Evolutionary conservation across 257 asterid genomes (phyloP).

Genomic region (Solanum infundibuliforme): DNA sequence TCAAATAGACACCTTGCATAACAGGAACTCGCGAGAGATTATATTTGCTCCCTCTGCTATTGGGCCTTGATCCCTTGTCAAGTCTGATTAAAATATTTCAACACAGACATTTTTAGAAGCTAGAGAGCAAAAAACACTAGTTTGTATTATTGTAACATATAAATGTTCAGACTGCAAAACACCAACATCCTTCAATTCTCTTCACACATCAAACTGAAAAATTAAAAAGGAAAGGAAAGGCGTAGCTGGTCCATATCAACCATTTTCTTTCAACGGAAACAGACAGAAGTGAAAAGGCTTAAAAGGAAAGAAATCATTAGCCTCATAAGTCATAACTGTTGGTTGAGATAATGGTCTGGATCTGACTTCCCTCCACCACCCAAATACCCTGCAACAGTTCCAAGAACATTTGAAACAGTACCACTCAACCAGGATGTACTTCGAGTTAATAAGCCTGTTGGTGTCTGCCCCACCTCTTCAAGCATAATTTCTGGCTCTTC

Average conservation of each 20-base stretch:
- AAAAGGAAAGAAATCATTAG: neutral
- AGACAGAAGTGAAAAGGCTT: neutral
- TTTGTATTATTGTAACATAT: neutral
- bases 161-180: neutral
- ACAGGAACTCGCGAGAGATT: neutral
- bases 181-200: neutral
- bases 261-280: neutral
- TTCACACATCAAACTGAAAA: neutral
- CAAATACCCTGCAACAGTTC: constrained; percentile 47
- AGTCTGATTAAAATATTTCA: neutral
- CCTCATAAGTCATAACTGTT: constrained; percentile 36
- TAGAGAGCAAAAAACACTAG: neutral
- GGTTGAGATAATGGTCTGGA: constrained; percentile 47
- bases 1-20: neutral
- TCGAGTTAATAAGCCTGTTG: constrained; percentile 32
- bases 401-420: constrained; percentile 40
- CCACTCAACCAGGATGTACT: constrained; percentile 70
- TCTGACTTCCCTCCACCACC: constrained; percentile 32
- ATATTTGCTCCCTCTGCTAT: neutral
- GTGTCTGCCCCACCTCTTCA: constrained; percentile 26
- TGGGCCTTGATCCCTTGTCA: neutral
- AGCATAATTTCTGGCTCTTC: constrained; percentile 29
- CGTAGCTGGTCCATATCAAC: neutral
- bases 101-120: neutral
- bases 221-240: neutral